These are phyloP conservation scores for Cephalotrichum gorgonifer DNA, from an alignment of 2,329 filamentous ascomycete species.

Conservation along the genomic window DNA sequence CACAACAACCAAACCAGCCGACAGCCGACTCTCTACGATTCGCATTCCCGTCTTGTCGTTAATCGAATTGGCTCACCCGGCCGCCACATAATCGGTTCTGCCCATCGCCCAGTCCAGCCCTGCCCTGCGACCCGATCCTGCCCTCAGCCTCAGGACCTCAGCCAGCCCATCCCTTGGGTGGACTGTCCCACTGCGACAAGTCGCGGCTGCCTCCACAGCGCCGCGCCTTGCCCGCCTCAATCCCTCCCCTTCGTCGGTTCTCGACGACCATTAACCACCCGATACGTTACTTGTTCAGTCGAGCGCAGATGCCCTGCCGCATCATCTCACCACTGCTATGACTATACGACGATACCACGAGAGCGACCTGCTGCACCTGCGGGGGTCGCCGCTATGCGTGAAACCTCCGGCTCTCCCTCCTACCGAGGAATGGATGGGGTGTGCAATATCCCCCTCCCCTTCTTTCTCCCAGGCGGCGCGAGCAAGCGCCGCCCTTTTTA, in stretches of 20 bases:
- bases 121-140: neutral
- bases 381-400: conserved; percentile 71
- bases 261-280: neutral
- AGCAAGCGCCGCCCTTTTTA: neutral
- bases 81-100: neutral
- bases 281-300: neutral
- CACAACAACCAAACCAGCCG: neutral
- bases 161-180: neutral
- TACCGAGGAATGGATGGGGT: conserved; percentile 96
- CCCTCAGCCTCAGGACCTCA: neutral
- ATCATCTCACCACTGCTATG: conserved; percentile 1
- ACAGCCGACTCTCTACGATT: neutral
- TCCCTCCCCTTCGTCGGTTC: neutral
- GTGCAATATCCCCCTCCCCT: conserved; percentile 20
- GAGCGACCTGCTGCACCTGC: conserved; percentile 65
- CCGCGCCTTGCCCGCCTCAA: conserved; percentile 1
- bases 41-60: neutral
- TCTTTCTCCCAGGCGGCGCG: neutral
- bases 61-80: neutral
- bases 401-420: conserved; percentile 74
- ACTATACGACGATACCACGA: conserved; percentile 58
- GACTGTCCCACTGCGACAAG: conserved; percentile 1
- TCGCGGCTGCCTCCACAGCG: conserved; percentile 3
- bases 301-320: conserved; percentile 4
- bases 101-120: too few relatives aligned